These are phyloP conservation scores for Adansonia gregorii DNA, from an alignment of 441 rosid genomes.

Conservation along the genomic window DNA sequence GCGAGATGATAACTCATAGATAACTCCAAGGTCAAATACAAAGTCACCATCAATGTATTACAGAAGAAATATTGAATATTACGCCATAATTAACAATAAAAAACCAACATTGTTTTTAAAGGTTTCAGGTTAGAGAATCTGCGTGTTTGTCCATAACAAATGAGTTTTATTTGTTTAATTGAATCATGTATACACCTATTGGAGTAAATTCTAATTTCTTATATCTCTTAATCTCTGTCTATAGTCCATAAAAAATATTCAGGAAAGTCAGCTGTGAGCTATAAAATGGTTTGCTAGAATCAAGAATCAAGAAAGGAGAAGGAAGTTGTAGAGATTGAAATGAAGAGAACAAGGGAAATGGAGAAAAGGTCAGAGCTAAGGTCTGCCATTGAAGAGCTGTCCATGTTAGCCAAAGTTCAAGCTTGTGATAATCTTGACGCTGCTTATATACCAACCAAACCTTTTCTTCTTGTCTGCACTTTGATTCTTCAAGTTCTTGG, in stretches of 20 bases:
- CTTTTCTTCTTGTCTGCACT: slow-evolving; percentile 65
- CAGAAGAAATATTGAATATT: neutral
- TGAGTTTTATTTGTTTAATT: neutral
- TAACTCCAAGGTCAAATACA: slow-evolving; percentile 12
- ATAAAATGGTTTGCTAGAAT: neutral
- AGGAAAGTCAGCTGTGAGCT: slow-evolving; percentile 21
- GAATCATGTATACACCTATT: slow-evolving; percentile 13
- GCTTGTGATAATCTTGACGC: slow-evolving; percentile 32
- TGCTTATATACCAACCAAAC: slow-evolving; percentile 57
- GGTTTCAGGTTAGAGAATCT: slow-evolving; percentile 21
- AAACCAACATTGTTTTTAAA: neutral
- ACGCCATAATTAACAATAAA: neutral
- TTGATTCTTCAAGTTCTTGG: slow-evolving; percentile 87
- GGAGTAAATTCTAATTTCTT: slow-evolving; percentile 15
- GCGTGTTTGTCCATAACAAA: slow-evolving; percentile 17
- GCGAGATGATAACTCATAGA: neutral
- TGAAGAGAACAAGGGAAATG: slow-evolving; percentile 81
- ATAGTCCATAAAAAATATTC: neutral
- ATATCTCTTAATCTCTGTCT: neutral
- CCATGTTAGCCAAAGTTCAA: slow-evolving; percentile 47
- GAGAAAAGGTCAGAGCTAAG: slow-evolving; percentile 68
- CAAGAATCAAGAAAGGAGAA: slow-evolving; percentile 1
- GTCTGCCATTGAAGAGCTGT: slow-evolving; percentile 80
- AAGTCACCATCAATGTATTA: slow-evolving; percentile 7
- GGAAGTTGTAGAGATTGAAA: slow-evolving; percentile 26